These are phyloP conservation scores for Diaporthe citriasiana DNA, from an alignment of 2,329 filamentous ascomycete genomes.

Conservation along the genomic window DNA sequence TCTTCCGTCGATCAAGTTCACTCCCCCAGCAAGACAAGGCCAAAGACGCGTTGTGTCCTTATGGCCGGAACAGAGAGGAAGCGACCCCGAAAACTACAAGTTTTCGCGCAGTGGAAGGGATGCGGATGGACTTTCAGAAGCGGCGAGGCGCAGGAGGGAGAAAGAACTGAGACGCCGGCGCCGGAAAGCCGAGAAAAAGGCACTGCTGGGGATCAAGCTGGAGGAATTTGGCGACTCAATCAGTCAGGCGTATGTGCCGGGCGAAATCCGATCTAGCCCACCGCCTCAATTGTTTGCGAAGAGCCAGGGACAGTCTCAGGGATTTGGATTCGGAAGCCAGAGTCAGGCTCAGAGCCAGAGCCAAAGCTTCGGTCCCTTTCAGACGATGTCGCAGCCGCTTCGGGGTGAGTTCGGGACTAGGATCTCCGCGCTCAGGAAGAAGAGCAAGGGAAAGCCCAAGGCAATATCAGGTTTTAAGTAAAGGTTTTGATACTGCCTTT, in stretches of 20 bases:
- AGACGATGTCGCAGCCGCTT: constrained; percentile 62
- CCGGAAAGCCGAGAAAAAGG: constrained; percentile 48
- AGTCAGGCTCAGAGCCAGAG: constrained; percentile 42
- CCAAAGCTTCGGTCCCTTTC: constrained; percentile 37
- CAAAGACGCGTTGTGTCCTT: constrained; percentile 51
- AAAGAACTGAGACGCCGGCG: constrained; percentile 47
- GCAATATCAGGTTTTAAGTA: constrained; percentile 56
- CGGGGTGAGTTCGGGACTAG: constrained; percentile 62
- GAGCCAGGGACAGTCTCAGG: constrained; percentile 27
- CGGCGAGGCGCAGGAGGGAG: constrained; percentile 28
- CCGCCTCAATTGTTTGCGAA: constrained; percentile 30
- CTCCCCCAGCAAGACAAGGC: constrained; percentile 45
- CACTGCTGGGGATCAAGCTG: constrained; percentile 42
- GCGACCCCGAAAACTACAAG: constrained; percentile 51
- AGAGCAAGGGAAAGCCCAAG: constrained; percentile 52
- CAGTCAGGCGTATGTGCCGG: constrained; percentile 32
- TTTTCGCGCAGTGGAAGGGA: constrained; percentile 45
- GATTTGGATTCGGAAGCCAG: constrained; percentile 27
- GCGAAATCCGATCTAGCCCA: constrained; percentile 35
- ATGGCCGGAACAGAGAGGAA: constrained; percentile 53
- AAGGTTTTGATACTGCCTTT: neutral
- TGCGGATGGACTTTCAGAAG: constrained; percentile 21
- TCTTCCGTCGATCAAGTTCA: constrained; percentile 49
- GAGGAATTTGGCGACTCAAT: constrained; percentile 42
- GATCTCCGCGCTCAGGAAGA: constrained; percentile 56